Evolutionary conservation across 257 asterid species (phyloP).

Genomic region (Dorcoceras hygrometricum): DNA sequence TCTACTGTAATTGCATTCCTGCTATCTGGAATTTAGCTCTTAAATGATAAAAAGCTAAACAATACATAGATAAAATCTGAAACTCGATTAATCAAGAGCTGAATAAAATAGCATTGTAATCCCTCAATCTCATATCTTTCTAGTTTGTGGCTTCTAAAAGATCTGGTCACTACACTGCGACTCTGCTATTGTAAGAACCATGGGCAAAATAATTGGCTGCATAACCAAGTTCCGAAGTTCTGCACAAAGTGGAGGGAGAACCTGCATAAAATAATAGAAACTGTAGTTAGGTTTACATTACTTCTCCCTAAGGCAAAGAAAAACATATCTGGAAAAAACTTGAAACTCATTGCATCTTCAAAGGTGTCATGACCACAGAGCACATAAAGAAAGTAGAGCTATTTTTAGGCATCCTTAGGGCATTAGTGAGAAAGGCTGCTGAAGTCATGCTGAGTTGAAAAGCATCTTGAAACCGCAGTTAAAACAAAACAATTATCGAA

Average conservation of each 20-base stretch:
- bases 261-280: slow-evolving; percentile 47
- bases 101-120: too few species aligned
- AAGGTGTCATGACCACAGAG: slow-evolving; percentile 1
- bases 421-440: background rate
- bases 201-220: slow-evolving; percentile 99
- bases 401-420: slow-evolving; percentile 19
- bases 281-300: slow-evolving; percentile 23
- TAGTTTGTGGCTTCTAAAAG: too few species aligned
- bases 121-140: too few species aligned
- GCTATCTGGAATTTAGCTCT: too few species aligned
- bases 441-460: background rate
- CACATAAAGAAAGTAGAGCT: slow-evolving; percentile 4
- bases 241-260: slow-evolving; percentile 99
- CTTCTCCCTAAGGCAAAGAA: slow-evolving; percentile 26
- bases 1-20: too few species aligned
- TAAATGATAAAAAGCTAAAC: too few species aligned
- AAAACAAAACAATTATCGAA: background rate
- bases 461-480: background rate
- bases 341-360: slow-evolving; percentile 18
- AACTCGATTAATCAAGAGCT: too few species aligned
- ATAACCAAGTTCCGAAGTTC: slow-evolving; percentile 97
- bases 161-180: too few species aligned
- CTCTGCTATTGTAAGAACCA: slow-evolving; percentile 97
- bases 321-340: slow-evolving; percentile 11
- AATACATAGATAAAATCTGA: too few species aligned